Evolutionary conservation across 1,284 basidiomycete species (phyloP), one percentile per base, ranked within the genome.

Genomic region (Somion occarium): DNA sequence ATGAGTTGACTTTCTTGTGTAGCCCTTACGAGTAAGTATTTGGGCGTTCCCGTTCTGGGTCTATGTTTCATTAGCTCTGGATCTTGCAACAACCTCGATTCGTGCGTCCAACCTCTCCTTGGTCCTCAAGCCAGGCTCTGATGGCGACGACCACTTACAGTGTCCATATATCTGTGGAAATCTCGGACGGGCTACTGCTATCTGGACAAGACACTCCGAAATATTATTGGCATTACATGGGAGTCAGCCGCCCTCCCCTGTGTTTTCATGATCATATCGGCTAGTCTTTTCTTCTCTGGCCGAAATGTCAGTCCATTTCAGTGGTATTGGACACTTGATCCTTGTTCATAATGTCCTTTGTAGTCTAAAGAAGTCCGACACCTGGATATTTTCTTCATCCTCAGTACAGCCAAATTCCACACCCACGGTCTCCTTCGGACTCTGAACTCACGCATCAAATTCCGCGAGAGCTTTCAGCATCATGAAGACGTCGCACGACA

Each of bases 351-450:
- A 49, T 43, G 38, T 11, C 22, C 4, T 24, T 24, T 3, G 13
- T 23, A 52, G 53, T 38, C 56, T 19, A 23, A 59, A 20, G 52
- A 55, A 19, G 61, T 66, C 44, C 65, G 72, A 45, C 71, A 77
- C 53, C 67, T 78, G 15, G 70, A 75, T 44, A 57, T 78, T 3
- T 71, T 78, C 56, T 78, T 80, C 57, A 65, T 74, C 34, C 58
- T 79, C 18, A 61, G 77, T 49, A 74, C 75, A 1, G 77, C 75
- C 39, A 80, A 80, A 57, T 66, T 79, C 51, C 79, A 78, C 54
- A 66, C 69, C 5, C 67, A 77, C 44, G 75, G 75, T 9, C 67
- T 78, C 54, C 59, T 79, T 39, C 71, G 73, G 23, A 73, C 73
- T 1, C 59, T 78, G 20, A 78, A 78, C 60, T 70, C 72, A 30